Percentiles rank a stretch among this genome's conserved stretches.
Evolutionary conservation across 2,329 filamentous ascomycete genomes (phyloP).

Genomic region (Trichoderma semiorbis): DNA sequence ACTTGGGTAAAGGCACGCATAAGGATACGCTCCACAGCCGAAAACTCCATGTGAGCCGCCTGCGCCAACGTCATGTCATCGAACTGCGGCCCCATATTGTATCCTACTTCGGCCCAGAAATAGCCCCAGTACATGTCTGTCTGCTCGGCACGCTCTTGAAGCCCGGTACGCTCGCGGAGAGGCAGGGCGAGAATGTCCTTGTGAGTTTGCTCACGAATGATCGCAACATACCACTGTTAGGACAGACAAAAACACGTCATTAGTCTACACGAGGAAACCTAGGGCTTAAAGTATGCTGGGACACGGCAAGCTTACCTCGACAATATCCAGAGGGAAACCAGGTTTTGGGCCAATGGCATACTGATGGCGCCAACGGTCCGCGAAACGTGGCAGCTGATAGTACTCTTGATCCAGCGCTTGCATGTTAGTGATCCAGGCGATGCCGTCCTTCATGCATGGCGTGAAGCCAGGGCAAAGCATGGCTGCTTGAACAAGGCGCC

Average conservation of each 20-base stretch:
- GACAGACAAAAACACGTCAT: not conserved
- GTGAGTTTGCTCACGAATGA: constrained; percentile 52
- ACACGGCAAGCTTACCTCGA: constrained; percentile 45
- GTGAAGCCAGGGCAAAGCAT: constrained; percentile 61
- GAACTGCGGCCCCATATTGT: constrained; percentile 39
- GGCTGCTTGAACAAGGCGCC: constrained; percentile 49
- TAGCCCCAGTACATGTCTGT: constrained; percentile 51
- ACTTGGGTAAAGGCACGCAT: constrained; percentile 35
- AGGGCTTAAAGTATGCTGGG: not conserved
- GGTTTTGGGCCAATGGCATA: constrained; percentile 51
- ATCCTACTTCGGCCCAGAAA: constrained; percentile 47
- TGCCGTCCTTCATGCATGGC: constrained; percentile 57
- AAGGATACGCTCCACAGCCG: constrained; percentile 48
- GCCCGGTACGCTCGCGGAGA: constrained; percentile 37
- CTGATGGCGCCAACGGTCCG: constrained; percentile 49
- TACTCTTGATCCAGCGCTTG: constrained; percentile 20
- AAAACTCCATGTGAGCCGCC: constrained; percentile 45
- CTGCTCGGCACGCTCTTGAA: constrained; percentile 32
- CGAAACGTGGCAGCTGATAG: constrained; percentile 47
- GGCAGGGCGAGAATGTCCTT: constrained; percentile 38
- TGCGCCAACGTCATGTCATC: constrained; percentile 48
- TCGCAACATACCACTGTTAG: constrained; percentile 52
- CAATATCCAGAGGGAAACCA: constrained; percentile 46
- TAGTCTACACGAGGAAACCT: not conserved
- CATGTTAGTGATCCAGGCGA: constrained; percentile 44